Base-by-base conservation (phyloP, 1,284 basidiomycete genomes). In the Cutaneotrichosporon curvatum region DNA sequence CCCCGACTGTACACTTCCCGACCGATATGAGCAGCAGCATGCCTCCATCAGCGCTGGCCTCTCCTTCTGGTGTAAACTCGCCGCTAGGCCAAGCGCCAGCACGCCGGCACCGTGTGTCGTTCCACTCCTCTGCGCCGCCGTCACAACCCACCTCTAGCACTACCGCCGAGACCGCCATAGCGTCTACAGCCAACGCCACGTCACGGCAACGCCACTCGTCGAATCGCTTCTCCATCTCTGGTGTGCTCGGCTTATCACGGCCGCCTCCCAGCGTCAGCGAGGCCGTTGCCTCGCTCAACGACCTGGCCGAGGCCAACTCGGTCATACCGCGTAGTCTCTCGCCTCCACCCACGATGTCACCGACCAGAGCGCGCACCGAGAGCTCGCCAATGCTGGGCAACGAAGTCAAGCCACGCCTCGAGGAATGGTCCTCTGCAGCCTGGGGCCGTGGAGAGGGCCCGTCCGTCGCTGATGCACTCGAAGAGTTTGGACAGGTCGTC, bases 391-490 rank as follows among this genome's bases (percentile, higher is more conserved):
- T 45, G 28, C 46, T 51, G 37, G 25, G 25, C 20, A 16, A 19
- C 30, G 39, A 43, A 21, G 33, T 45, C 20, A 47, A 40, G 30
- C 52, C 61, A 20, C 55, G 53, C 25, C 57, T 51, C 14, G 67
- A 68, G 35, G 66, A 68, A 38, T 70, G 67, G 67, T 60, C 61
- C 14, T 7, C 25, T 12, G 33, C 37, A 12, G 50, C 54, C 18
- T 69, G 67, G 67, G 55, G 59, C 8, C 61, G 63, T 45, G 65
- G 67, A 15, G 60, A 65, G 49, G 64, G 64, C 4, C 66, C 66
- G 5, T 47, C 57, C 8, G 64, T 60, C 0, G 66, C 64, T 5
- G 63, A 64, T 28, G 58, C 61, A 1, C 50, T 67, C 2, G 62
- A 65, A 19, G 67, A 68, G 48, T 70, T 70, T 48, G 63, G 63